phyloP scores from a whole-genome alignment of 306 rosid genomes.

The Urtica urens region DNA sequence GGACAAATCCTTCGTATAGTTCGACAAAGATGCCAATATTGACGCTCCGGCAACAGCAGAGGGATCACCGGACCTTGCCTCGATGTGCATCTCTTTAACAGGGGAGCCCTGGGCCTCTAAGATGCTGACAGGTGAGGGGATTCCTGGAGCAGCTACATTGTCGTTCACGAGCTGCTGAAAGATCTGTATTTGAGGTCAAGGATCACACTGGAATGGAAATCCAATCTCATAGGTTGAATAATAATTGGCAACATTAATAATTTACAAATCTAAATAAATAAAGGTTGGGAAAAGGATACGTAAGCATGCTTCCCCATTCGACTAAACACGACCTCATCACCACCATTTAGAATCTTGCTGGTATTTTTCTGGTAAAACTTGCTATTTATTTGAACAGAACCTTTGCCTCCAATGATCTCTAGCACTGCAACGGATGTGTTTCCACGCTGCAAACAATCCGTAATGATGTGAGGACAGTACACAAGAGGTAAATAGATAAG shows the following conservation, averaged over 20 bases:
- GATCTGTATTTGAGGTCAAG: conserved; percentile 32
- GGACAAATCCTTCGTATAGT: conserved; percentile 48
- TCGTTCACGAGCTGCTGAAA: conserved; percentile 59
- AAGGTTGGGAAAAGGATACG: conserved; percentile 66
- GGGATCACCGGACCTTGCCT: conserved; percentile 74
- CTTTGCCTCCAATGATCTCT: conserved; percentile 66
- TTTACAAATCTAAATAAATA: not conserved
- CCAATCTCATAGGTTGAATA: no score
- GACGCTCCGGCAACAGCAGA: conserved; percentile 89
- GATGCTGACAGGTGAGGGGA: conserved; percentile 51
- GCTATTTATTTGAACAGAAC: conserved; percentile 68
- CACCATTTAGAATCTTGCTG: conserved; percentile 51
- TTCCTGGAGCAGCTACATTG: conserved; percentile 36
- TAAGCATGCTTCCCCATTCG: conserved; percentile 67
- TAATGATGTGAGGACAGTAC: not conserved
- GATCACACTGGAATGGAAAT: not conserved
- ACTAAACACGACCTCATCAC: conserved; percentile 79
- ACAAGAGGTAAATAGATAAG: not conserved
- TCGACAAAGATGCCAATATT: conserved; percentile 75
- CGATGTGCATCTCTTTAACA: conserved; percentile 55
- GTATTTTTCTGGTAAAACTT: conserved; percentile 36
- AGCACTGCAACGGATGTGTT: conserved; percentile 56
- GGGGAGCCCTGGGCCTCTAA: conserved; percentile 76
- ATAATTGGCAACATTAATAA: no score
- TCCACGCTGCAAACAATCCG: conserved; percentile 41